Percentiles rank a stretch among this genome's conserved stretches.
These are phyloP conservation scores for Botrytis porri DNA, from an alignment of 2,329 filamentous ascomycete species.

Conservation along the genomic window DNA sequence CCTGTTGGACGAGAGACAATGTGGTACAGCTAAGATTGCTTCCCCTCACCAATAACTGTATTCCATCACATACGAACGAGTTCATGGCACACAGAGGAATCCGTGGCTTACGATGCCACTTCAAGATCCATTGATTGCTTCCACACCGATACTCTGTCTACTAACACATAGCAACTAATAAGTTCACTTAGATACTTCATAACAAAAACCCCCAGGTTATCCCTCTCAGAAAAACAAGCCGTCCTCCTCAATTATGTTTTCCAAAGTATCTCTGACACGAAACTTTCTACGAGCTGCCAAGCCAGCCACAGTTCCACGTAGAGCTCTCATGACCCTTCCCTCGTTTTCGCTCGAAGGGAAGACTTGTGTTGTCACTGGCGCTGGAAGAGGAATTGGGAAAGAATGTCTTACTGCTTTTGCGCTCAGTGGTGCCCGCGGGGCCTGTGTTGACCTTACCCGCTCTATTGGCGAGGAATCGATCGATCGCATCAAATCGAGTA, in stretches of 20 bases:
- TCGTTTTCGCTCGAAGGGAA: constrained; percentile 46
- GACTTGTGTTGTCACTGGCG: constrained; percentile 50
- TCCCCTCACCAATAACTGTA: neutral
- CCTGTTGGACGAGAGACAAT: constrained; percentile 1
- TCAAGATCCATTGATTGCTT: constrained; percentile 9
- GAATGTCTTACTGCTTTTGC: constrained; percentile 44
- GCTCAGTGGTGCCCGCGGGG: constrained; percentile 31
- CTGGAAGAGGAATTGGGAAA: constrained; percentile 50
- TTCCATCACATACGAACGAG: too few species aligned
- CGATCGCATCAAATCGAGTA: constrained; percentile 35
- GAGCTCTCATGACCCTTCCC: constrained; percentile 29
- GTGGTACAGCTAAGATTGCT: neutral
- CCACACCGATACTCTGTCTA: neutral
- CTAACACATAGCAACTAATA: constrained; percentile 5
- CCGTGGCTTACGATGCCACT: neutral
- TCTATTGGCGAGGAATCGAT: constrained; percentile 32
- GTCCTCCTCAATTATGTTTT: neutral
- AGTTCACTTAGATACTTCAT: neutral
- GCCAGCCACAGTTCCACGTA: constrained; percentile 5
- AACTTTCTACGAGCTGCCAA: neutral
- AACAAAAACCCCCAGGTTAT: neutral
- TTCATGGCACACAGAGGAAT: neutral
- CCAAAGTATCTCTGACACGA: neutral
- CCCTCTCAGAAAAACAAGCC: neutral
- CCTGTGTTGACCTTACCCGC: constrained; percentile 29